phyloP scores from a whole-genome alignment of 2,329 filamentous ascomycete species.

The Paracamarosporium sp. region DNA sequence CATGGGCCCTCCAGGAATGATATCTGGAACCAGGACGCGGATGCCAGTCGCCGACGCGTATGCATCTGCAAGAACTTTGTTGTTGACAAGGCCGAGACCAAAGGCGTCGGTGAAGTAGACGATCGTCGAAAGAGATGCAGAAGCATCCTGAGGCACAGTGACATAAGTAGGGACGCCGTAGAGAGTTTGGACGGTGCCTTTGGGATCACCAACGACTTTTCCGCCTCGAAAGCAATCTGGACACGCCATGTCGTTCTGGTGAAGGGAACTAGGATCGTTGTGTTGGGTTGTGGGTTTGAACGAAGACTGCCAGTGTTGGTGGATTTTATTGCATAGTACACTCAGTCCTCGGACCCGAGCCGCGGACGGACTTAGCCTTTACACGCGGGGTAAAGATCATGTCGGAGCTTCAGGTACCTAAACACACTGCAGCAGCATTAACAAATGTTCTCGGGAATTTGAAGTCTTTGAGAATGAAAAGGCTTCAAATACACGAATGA shows the following conservation, averaged over 20 bases:
- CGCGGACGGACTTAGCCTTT: background rate
- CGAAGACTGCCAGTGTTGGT: background rate
- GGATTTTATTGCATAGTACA: background rate
- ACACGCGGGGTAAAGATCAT: background rate
- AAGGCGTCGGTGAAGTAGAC: slow-evolving; percentile 34
- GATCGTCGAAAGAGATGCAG: slow-evolving; percentile 21
- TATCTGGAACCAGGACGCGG: slow-evolving; percentile 29
- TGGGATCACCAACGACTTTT: slow-evolving; percentile 20
- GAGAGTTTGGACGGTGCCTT: slow-evolving; percentile 11
- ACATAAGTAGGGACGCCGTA: slow-evolving; percentile 27
- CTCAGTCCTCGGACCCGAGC: background rate
- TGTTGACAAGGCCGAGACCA: slow-evolving; percentile 31
- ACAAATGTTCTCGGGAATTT: too few relatives aligned
- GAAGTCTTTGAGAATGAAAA: too few relatives aligned
- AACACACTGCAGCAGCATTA: too few relatives aligned
- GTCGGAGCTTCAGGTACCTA: too few relatives aligned
- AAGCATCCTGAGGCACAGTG: slow-evolving; percentile 8
- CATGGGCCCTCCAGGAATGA: slow-evolving; percentile 30
- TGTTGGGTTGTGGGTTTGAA: background rate
- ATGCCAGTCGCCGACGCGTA: slow-evolving; percentile 19
- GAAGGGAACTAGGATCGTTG: background rate
- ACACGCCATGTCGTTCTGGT: slow-evolving; percentile 23
- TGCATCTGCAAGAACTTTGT: slow-evolving; percentile 31
- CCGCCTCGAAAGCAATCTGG: slow-evolving; percentile 32
- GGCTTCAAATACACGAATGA: too few relatives aligned